These are phyloP conservation scores for Tulasnella calospora DNA, from an alignment of 768 basidiomycete species.

Conservation along the genomic window DNA sequence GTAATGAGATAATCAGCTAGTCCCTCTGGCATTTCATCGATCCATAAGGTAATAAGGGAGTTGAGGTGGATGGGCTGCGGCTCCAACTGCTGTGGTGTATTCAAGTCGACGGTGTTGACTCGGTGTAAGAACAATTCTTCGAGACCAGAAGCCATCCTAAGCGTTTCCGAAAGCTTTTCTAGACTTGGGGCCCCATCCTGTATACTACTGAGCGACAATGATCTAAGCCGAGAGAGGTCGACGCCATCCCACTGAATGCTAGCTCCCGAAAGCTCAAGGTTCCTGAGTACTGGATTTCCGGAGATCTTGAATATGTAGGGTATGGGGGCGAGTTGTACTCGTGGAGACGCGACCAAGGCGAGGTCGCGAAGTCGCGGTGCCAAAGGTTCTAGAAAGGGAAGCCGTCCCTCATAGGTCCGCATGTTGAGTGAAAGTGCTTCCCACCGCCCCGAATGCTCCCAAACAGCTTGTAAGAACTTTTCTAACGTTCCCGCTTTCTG, in stretches of 20 bases:
- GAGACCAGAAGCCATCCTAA: neutral
- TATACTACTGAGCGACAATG: neutral
- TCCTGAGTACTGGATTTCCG: neutral
- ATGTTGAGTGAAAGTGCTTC: neutral
- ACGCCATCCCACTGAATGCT: neutral
- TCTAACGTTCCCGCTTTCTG: too few species aligned
- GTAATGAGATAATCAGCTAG: neutral
- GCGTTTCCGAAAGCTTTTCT: neutral
- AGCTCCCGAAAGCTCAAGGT: neutral
- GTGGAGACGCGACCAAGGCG: neutral
- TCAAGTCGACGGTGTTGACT: neutral
- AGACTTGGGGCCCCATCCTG: neutral
- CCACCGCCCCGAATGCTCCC: neutral
- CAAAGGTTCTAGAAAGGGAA: neutral
- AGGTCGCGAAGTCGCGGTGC: neutral
- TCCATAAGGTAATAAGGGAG: neutral
- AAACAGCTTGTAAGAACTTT: neutral
- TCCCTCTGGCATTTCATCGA: neutral
- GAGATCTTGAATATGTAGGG: neutral
- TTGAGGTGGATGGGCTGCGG: neutral
- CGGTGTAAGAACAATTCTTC: neutral
- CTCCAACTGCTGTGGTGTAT: neutral
- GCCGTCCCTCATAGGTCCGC: neutral
- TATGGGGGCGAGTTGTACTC: neutral
- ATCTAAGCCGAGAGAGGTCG: neutral